These are phyloP conservation scores for Diplotaxis tenuifolia DNA, from an alignment of 345 rosid species.

Conservation along the genomic window DNA sequence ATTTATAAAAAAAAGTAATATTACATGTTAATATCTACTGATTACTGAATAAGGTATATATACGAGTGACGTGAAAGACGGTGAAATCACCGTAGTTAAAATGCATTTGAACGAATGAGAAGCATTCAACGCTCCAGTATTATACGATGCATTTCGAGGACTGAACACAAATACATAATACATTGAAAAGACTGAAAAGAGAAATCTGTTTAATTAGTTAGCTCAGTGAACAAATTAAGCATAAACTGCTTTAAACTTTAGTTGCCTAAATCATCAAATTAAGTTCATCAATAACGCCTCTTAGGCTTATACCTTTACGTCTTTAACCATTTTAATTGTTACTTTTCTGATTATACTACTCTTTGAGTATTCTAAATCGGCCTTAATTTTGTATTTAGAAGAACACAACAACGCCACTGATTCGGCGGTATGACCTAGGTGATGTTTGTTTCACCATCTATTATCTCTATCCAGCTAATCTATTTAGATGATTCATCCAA, in stretches of 20 bases:
- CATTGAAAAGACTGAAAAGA: neutral
- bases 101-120: neutral
- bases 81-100: neutral
- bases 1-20: too few relatives aligned
- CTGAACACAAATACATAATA: neutral
- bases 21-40: neutral
- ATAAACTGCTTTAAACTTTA: neutral
- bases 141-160: neutral
- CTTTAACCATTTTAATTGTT: neutral
- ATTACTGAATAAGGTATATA: neutral
- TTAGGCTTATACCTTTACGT: neutral
- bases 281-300: neutral
- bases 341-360: neutral
- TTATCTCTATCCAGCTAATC: too few relatives aligned
- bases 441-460: too few relatives aligned
- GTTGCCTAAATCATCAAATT: neutral
- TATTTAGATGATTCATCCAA: too few relatives aligned
- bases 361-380: neutral
- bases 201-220: too few relatives aligned
- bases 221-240: neutral
- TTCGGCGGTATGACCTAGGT: neutral
- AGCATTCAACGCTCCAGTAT: neutral
- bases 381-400: neutral
- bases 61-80: neutral
- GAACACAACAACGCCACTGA: neutral